Evolutionary conservation across 495 filamentous ascomycete genomes (phyloP), one percentile per base, ranked within the genome.

Genomic region (Penicillium lividum): DNA sequence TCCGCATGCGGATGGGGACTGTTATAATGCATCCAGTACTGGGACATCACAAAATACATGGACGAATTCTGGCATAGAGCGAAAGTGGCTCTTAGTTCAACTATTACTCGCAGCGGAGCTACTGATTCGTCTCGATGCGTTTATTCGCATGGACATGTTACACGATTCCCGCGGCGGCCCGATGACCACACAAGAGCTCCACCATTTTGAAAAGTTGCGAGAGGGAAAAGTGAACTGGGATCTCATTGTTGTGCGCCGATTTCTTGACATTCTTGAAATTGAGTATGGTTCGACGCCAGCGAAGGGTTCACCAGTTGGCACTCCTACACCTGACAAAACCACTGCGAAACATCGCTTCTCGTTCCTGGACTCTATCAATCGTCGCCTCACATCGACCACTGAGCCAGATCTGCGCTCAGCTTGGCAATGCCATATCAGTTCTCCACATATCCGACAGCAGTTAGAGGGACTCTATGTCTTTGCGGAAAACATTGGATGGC

Each of bases 31-130:
- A 47, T 74, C 76, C 5, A 68, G 67, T 13, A 71, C 77, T 3
- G 69, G 40, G 6, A 27, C 70, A 6, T 67, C 77, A 3, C 72
- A 72, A 15, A 65, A 67, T 40, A 58, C 67, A 5, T 63, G 72
- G 65, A 62, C 72, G 47, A 71, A 73, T 44, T 64, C 69, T 13
- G 75, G 76, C 16, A 68, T 78, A 31, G 83, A 87, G 56, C 82
- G 88, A 60, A 91, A 91, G 56, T 91, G 90, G 84, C 71, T 93
- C 25, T 73, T 96, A 7, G 77, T 96, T 10, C 91, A 96, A 70
- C 84, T 94, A 60, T 74, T 91, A 22, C 77, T 96, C 16, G 77
- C 89, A 7, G 89, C 85, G 38, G 91, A 96, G 68, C 79, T 96
- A 25, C 79, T 93, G 9, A 71, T 92, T 18, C 85, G 91, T 15